Conservation (phyloP, 108 stramenopile genomes). For the Tribonema minus region DNA sequence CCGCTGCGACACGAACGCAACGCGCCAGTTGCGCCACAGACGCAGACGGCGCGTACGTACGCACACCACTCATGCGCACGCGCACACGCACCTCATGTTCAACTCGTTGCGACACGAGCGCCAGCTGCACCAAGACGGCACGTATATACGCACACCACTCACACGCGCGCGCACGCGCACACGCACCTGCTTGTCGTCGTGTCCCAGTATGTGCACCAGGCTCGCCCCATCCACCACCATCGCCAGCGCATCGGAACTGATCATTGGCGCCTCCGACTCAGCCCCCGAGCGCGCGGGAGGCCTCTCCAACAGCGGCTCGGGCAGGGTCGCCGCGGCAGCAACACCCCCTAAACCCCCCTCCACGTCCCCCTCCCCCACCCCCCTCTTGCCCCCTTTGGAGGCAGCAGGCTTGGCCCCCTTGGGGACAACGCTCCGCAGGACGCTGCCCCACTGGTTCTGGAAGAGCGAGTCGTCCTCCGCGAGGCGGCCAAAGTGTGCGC, state of each 20-base stretch:
- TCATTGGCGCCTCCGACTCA: conserved; percentile 25
- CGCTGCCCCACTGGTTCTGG: conserved; percentile 1
- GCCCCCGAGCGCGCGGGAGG: conserved; percentile 15
- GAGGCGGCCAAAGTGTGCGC: conserved; percentile 28
- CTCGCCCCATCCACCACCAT: conserved; percentile 46
- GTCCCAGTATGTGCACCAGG: too few species aligned
- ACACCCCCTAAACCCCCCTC: neutral
- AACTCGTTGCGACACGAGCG: too few species aligned
- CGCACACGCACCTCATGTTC: too few species aligned
- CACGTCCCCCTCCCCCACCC: neutral
- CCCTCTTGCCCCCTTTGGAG: neutral
- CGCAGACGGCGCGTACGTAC: too few species aligned
- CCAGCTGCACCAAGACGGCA: too few species aligned
- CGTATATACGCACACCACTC: too few species aligned
- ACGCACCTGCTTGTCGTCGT: too few species aligned
- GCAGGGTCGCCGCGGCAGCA: neutral
- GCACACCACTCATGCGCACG: too few species aligned
- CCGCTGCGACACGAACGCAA: neutral
- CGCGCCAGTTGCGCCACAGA: neutral
- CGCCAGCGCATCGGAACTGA: conserved; percentile 43
- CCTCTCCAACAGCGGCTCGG: conserved; percentile 35
- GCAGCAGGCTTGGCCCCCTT: neutral
- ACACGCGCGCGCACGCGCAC: too few species aligned
- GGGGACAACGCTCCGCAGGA: neutral
- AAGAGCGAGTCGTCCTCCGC: conserved; percentile 19